A percentile compares a stretch with the other conserved stretches of the same genome.
These are phyloP conservation scores for Paramecium octaurelia DNA, from an alignment of 73 alveolate species.

Conservation along the genomic window DNA sequence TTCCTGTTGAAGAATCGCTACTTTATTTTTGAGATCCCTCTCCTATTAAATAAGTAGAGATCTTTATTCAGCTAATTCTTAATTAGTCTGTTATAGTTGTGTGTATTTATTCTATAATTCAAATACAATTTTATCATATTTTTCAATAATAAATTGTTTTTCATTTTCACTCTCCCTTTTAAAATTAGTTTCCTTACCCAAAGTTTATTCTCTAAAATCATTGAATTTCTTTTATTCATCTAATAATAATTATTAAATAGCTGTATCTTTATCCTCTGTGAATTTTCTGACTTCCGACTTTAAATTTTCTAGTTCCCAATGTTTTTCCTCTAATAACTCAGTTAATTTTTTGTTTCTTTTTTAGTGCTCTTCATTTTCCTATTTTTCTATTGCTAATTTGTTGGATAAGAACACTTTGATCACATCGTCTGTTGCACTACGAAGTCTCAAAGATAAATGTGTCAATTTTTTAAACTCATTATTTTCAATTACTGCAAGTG, in stretches of 20 bases:
- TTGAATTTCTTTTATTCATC: constrained; percentile 47
- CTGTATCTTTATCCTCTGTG: not conserved
- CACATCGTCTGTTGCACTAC: constrained; percentile 57
- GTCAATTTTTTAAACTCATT: constrained; percentile 57
- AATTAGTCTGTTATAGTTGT: not conserved
- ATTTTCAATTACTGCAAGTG: constrained; percentile 45
- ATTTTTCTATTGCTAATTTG: not conserved
- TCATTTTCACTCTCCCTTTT: constrained; percentile 43
- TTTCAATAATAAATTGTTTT: constrained; percentile 36
- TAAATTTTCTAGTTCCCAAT: not conserved
- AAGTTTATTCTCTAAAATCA: constrained; percentile 51
- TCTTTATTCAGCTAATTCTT: constrained; percentile 29
- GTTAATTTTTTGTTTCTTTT: constrained; percentile 20
- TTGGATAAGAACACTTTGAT: constrained; percentile 18
- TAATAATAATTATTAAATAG: not conserved
- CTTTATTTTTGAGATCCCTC: constrained; percentile 24
- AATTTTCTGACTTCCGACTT: constrained; percentile 22
- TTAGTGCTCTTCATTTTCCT: constrained; percentile 37
- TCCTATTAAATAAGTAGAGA: not conserved
- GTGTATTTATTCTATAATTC: constrained; percentile 31
- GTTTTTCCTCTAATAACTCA: constrained; percentile 15
- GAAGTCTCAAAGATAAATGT: constrained; percentile 46
- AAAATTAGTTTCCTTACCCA: constrained; percentile 44
- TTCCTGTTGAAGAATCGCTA: not conserved
- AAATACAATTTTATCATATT: constrained; percentile 36